Conservation (phyloP, 2,329 filamentous ascomycete species). For the Calonectria honghensis region DNA sequence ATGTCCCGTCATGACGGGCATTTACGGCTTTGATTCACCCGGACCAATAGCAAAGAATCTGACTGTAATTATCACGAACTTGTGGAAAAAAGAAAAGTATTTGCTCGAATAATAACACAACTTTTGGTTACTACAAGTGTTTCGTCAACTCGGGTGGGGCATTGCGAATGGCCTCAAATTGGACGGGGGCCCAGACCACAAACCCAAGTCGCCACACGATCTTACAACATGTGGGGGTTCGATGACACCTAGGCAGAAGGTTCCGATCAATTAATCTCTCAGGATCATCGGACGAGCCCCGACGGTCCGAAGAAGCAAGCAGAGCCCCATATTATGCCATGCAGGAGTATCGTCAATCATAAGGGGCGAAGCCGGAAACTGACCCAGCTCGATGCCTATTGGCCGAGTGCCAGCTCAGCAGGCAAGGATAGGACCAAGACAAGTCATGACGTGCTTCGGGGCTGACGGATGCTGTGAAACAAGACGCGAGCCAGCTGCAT, state of each 20-base stretch:
- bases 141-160: conserved; percentile 22
- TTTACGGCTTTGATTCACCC: conserved; percentile 25
- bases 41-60: neutral
- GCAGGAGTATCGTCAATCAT: conserved; percentile 37
- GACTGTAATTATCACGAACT: neutral
- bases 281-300: conserved; percentile 50
- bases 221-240: conserved; percentile 33
- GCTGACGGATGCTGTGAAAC: conserved; percentile 35
- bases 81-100: neutral
- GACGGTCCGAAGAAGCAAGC: conserved; percentile 48
- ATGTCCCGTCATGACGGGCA: conserved; percentile 46
- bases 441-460: conserved; percentile 41
- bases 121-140: neutral
- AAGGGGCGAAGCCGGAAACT: conserved; percentile 24
- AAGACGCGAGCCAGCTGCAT: conserved; percentile 30
- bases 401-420: conserved; percentile 34
- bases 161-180: conserved; percentile 22
- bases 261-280: conserved; percentile 44
- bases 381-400: conserved; percentile 37
- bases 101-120: neutral
- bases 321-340: conserved; percentile 40
- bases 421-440: conserved; percentile 42
- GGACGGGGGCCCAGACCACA: conserved; percentile 12
- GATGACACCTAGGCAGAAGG: conserved; percentile 30
- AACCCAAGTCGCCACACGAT: conserved; percentile 22